Base-by-base conservation (phyloP, 257 asterid genomes). In the Catharanthus roseus region DNA sequence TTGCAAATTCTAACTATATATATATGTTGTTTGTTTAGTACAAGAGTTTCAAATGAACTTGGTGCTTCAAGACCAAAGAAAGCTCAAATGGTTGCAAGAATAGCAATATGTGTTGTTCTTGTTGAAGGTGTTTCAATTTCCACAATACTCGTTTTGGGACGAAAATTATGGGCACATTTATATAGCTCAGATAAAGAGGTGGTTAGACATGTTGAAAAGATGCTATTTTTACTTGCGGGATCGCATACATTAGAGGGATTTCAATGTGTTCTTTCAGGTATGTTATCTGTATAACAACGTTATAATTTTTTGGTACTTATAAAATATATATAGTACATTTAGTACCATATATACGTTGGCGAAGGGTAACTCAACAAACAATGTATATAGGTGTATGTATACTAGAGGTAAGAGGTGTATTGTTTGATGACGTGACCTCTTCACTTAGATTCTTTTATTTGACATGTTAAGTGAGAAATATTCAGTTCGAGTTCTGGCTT, bases 161-260 rank as follows among this genome's bases (percentile, higher is more conserved):
- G 63, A 28, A 21, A 53, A 58, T 18, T 77, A 13, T 28, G 72
- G 4, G 81, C 77, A 11, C 72, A 67, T 58, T 60, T 67, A 60
- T 77, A 72, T 55, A 77, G 77, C 42, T 53, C 68, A 13, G 77
- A 77, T 15, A 72, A 67, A 66, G 81, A 72, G 51, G 81, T 77
- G 64, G 71, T 68, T 6, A 44, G 49, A 58, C 72, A 72, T 62
- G 58, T 77, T 1, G 31, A 24, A 31, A 21, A 58, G 0, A 67
- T 77, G 77, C 16, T 69, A 67, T 77, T 74, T 38, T 61, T 77
- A 9, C 42, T 77, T 23, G 72, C 77, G 16, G 24, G 72, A 19
- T 72, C 70, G 54, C 47, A 71, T 50, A 65, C 49, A 9, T n/a
- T 74, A 36, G 80, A 77, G 19, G 45, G 77, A 65, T 23, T 77